Conservation (phyloP, 805 yeast genomes). For the Monosporozyma servazzii region DNA sequence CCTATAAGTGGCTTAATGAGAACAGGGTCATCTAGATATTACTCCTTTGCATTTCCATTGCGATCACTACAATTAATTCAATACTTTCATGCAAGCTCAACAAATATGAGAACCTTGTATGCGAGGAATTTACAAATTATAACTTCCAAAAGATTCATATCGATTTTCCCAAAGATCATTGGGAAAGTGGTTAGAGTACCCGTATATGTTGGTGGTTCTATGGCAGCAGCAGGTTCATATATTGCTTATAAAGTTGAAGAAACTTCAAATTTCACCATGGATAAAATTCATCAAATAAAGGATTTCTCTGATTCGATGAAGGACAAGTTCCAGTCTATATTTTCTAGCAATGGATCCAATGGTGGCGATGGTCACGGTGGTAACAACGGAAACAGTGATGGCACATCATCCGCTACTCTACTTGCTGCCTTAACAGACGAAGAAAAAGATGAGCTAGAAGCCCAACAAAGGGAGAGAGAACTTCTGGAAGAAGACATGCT, state of each 20-base stretch:
- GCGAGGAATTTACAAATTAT: constrained; percentile 3
- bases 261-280: constrained; percentile 63
- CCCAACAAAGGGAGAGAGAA: constrained; percentile 24
- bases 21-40: constrained; percentile 5
- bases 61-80: constrained; percentile 14
- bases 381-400: constrained; percentile 49
- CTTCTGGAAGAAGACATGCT: constrained; percentile 32
- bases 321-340: constrained; percentile 31
- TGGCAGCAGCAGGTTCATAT: constrained; percentile 92
- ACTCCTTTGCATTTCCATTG: constrained; percentile 18
- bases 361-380: constrained; percentile 40
- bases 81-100: constrained; percentile 6
- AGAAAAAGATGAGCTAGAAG: constrained; percentile 32
- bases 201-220: constrained; percentile 77
- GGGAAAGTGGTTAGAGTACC: constrained; percentile 55
- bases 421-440: constrained; percentile 29
- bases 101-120: neutral
- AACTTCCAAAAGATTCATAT: constrained; percentile 19
- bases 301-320: constrained; percentile 51
- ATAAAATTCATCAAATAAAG: constrained; percentile 49
- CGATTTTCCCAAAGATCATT: constrained; percentile 43
- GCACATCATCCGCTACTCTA: constrained; percentile 26
- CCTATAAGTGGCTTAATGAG: neutral
- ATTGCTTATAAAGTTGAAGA: constrained; percentile 88
- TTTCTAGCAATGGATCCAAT: constrained; percentile 24